Base-by-base conservation (phyloP, 345 rosid genomes). In the Syzygium oleosum region DNA sequence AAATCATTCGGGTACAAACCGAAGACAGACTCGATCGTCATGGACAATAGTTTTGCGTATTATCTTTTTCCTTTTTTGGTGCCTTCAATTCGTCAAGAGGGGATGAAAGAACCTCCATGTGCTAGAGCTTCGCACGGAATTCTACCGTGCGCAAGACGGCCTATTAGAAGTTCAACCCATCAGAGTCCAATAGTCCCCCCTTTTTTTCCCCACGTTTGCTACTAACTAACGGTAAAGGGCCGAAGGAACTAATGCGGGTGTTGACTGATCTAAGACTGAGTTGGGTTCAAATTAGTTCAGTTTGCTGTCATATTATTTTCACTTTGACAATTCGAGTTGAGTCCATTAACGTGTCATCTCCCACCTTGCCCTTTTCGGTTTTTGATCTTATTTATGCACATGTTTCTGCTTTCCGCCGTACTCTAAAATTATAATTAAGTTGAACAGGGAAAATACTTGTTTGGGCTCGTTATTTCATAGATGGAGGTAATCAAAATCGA, bases 1-100 rank as follows among this genome's bases (percentile, higher is more conserved):
- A 77, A 63, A n/a, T 63, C 14, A 63, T 91, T 87, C 85, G 88
- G 91, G 91, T 88, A 65, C 78, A 22, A 13, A 65, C 78, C 43
- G 41, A 31, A 14, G 77, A 63, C 21, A 63, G 22, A 9, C 22
- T 63, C 43, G 17, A 65, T 65, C 43, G 16, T 63, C 4, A n/a
- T 63, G 5, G 38, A 14, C 38, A 29, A 5, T 19, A 63, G 38
- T 7, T 19, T 13, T 63, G 77, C 77, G 19, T 63, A 14, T 63
- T 3, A 31, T 63, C 77, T n/a, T 61, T 61, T n/a, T 58, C 63
- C 63, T 58, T 13, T 13, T 25, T 58, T 29, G 63, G 29, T 10
- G 63, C 63, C 29, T 58, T 13, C 9, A 61, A 61, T 61, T n/a
- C 73, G 34, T 61, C 34, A 15, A 13, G n/a, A n/a, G 73, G 8